phyloP scores from a whole-genome alignment of 2,329 filamentous ascomycete species.

The Venturia nashicola region DNA sequence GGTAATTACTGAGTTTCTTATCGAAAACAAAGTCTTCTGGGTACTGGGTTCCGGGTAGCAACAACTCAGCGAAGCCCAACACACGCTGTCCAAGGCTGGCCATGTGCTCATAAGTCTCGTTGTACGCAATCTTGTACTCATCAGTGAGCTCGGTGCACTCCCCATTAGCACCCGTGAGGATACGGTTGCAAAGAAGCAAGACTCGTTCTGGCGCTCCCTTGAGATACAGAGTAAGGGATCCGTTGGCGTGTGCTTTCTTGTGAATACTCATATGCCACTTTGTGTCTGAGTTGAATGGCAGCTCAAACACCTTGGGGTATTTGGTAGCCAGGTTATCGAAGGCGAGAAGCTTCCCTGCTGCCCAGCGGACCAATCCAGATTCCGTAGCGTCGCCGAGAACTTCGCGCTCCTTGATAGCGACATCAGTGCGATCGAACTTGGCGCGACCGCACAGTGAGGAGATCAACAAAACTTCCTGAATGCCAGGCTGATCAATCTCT shows the following conservation, averaged over 20 bases:
- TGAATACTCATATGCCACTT: slow-evolving; percentile 64
- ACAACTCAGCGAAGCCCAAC: slow-evolving; percentile 5
- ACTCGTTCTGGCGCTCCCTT: slow-evolving; percentile 61
- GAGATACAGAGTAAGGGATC: slow-evolving; percentile 37
- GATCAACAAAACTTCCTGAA: slow-evolving; percentile 24
- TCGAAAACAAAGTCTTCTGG: slow-evolving; percentile 40
- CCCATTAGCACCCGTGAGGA: slow-evolving; percentile 31
- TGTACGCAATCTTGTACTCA: slow-evolving; percentile 41
- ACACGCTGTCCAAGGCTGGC: slow-evolving; percentile 14
- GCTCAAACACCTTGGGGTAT: slow-evolving; percentile 42
- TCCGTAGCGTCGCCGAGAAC: slow-evolving; percentile 59
- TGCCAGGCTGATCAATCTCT: slow-evolving; percentile 23
- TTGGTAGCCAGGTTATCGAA: slow-evolving; percentile 15
- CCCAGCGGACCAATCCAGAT: slow-evolving; percentile 61
- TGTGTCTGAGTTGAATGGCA: slow-evolving; percentile 61
- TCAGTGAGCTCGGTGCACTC: slow-evolving; percentile 34
- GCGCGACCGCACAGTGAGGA: background rate
- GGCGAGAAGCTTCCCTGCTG: slow-evolving; percentile 21
- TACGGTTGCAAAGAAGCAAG: slow-evolving; percentile 47
- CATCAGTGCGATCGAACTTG: slow-evolving; percentile 1
- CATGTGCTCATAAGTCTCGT: slow-evolving; percentile 36
- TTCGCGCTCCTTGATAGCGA: slow-evolving; percentile 35
- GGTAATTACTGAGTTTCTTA: slow-evolving; percentile 16
- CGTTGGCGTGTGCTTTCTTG: slow-evolving; percentile 32
- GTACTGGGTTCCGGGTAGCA: background rate